Evolutionary conservation across 1,284 basidiomycete genomes (phyloP).

Genomic region (Leccinum solheimii): DNA sequence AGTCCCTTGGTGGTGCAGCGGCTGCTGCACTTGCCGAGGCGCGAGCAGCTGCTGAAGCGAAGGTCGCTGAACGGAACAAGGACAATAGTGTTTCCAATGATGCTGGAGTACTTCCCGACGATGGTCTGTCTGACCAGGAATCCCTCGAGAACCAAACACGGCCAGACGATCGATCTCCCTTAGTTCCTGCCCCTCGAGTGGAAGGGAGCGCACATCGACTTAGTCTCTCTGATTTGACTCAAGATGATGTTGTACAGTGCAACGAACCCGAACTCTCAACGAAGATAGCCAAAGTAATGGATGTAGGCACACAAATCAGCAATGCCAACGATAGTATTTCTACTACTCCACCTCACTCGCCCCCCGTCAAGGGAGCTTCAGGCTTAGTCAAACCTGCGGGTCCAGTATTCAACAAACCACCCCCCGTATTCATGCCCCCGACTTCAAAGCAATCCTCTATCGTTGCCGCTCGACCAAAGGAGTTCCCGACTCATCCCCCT

Average conservation of each 20-base stretch:
- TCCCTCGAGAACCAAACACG: conserved; percentile 17
- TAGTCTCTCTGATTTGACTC: conserved; percentile 31
- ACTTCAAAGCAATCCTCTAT: conserved; percentile 20
- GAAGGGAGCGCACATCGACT: conserved; percentile 17
- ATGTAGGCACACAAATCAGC: background rate
- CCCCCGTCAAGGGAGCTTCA: conserved; percentile 38
- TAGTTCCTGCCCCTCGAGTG: background rate
- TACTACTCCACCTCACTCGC: conserved; percentile 62
- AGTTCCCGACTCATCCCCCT: conserved; percentile 35
- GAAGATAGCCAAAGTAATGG: background rate
- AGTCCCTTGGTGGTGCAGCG: conserved; percentile 57
- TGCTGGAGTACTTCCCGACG: conserved; percentile 21
- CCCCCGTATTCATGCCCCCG: conserved; percentile 56
- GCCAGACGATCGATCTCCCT: background rate
- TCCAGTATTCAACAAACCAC: conserved; percentile 57
- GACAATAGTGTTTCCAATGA: conserved; percentile 40
- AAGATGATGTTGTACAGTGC: background rate
- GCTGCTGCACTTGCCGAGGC: conserved; percentile 68
- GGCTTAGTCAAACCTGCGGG: conserved; percentile 40
- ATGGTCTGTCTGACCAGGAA: conserved; percentile 8
- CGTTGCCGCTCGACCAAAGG: conserved; percentile 24
- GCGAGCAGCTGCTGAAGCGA: conserved; percentile 67
- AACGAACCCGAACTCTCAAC: conserved; percentile 1
- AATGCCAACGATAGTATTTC: conserved; percentile 39
- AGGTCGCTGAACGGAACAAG: conserved; percentile 62